Evolutionary conservation across 2,329 filamentous ascomycete species (phyloP).

Genomic region (Pezicula carpinea): DNA sequence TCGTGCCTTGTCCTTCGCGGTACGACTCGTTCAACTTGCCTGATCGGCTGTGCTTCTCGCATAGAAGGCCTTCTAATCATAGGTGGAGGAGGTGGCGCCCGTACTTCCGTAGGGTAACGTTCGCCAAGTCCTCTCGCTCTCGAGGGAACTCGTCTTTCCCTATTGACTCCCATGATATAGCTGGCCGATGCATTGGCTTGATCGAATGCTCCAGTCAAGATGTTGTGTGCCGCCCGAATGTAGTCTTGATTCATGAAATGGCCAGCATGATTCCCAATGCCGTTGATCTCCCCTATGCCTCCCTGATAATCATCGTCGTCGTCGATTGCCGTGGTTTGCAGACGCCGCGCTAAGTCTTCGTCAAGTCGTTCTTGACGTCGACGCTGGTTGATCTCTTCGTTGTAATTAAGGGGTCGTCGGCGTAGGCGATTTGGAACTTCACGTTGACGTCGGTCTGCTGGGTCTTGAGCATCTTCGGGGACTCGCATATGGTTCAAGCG

Average conservation of each 20-base stretch:
- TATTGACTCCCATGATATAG: slow-evolving; percentile 23
- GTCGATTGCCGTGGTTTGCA: slow-evolving; percentile 40
- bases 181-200: slow-evolving; percentile 29
- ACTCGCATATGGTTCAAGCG: slow-evolving; percentile 48
- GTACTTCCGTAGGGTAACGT: slow-evolving; percentile 9
- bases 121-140: slow-evolving; percentile 16
- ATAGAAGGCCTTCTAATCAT: slow-evolving; percentile 22
- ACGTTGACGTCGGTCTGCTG: slow-evolving; percentile 27
- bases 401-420: slow-evolving; percentile 23
- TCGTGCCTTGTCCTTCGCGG: slow-evolving; percentile 22
- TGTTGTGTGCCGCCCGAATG: slow-evolving; percentile 31
- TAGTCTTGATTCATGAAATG: slow-evolving; percentile 62
- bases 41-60: slow-evolving; percentile 15
- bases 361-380: slow-evolving; percentile 40
- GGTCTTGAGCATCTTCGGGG: slow-evolving; percentile 25
- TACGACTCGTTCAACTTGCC: slow-evolving; percentile 19
- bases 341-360: slow-evolving; percentile 44
- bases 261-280: slow-evolving; percentile 45
- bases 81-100: slow-evolving; percentile 12
- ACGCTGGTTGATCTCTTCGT: slow-evolving; percentile 32
- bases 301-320: slow-evolving; percentile 36
- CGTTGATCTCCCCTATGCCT: slow-evolving; percentile 38
- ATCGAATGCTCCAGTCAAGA: slow-evolving; percentile 28
- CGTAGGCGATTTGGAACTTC: slow-evolving; percentile 32
- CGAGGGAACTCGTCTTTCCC: slow-evolving; percentile 2